Evolutionary conservation across 139 green algal genomes (phyloP).

Genomic region (Chlamydomonas urium): DNA sequence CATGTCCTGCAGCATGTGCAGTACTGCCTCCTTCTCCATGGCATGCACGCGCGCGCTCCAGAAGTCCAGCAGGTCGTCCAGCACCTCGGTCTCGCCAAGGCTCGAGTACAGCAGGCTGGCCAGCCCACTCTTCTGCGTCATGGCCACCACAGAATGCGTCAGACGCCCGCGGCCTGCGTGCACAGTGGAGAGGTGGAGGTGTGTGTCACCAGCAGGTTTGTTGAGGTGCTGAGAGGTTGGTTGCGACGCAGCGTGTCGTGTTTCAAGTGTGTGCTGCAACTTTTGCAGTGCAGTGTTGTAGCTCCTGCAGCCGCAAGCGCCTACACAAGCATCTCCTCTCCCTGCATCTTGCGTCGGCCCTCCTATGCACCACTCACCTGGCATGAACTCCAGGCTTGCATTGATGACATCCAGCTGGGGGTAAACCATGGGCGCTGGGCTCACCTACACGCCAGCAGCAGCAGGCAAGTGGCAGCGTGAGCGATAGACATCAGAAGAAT

Average conservation of each 20-base stretch:
- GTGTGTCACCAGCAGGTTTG: too few relatives aligned
- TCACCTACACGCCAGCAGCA: too few relatives aligned
- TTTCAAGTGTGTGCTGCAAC: too few relatives aligned
- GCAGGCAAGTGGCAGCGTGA: too few relatives aligned
- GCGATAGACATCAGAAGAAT: too few relatives aligned
- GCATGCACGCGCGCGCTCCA: constrained; percentile 35
- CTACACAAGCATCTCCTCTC: too few relatives aligned
- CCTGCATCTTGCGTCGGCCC: too few relatives aligned
- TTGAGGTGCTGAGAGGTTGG: too few relatives aligned
- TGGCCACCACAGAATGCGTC: neutral
- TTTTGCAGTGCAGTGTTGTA: too few relatives aligned
- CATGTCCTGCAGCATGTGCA: constrained; percentile 23
- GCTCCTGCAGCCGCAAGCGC: too few relatives aligned
- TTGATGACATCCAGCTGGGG: neutral
- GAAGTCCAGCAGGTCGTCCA: constrained; percentile 65
- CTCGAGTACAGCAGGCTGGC: neutral
- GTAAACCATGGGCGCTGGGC: constrained; percentile 22
- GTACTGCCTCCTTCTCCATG: constrained; percentile 7
- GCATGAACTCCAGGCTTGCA: neutral
- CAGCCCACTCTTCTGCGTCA: constrained; percentile 20
- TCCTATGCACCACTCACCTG: neutral
- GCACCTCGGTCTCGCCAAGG: neutral
- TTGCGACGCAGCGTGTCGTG: too few relatives aligned
- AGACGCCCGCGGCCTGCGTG: neutral
- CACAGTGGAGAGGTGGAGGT: too few relatives aligned